Percentiles rank a stretch among this genome's conserved stretches.
Conservation (phyloP, 306 rosid genomes). For the Fragaria ananassa region DNA sequence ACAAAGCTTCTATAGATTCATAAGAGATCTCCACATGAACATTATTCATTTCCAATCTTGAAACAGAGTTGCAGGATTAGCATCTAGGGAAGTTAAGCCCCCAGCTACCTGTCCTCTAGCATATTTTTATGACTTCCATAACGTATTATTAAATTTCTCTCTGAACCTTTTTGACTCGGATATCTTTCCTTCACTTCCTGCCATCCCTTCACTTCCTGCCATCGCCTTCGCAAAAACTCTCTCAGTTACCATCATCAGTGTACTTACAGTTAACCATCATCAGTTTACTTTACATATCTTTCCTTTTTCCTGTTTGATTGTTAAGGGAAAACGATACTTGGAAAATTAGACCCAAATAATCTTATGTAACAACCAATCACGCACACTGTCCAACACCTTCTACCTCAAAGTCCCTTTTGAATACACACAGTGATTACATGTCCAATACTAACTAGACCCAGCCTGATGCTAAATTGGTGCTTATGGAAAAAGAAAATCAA, state of each 20-base stretch:
- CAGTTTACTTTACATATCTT: neutral
- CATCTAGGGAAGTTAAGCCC: neutral
- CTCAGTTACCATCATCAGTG: neutral
- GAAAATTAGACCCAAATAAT: neutral
- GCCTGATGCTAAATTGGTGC: neutral
- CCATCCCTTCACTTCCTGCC: neutral
- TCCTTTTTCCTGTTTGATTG: neutral
- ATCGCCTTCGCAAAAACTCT: neutral
- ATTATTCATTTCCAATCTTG: neutral
- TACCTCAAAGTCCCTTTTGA: neutral
- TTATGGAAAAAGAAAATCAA: neutral
- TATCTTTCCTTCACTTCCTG: neutral
- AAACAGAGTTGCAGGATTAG: neutral
- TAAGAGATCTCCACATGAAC: neutral
- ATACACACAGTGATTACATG: neutral
- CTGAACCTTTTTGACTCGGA: neutral
- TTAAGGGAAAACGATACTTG: neutral
- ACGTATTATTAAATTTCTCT: neutral
- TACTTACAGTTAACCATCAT: neutral
- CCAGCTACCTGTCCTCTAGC: neutral
- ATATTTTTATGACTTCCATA: neutral
- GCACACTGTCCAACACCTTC: neutral
- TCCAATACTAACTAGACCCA: neutral
- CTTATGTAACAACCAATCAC: neutral
- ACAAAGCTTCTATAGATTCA: neutral